Conservation (phyloP, 163 green algal species). For the Chlorella variabilis region DNA sequence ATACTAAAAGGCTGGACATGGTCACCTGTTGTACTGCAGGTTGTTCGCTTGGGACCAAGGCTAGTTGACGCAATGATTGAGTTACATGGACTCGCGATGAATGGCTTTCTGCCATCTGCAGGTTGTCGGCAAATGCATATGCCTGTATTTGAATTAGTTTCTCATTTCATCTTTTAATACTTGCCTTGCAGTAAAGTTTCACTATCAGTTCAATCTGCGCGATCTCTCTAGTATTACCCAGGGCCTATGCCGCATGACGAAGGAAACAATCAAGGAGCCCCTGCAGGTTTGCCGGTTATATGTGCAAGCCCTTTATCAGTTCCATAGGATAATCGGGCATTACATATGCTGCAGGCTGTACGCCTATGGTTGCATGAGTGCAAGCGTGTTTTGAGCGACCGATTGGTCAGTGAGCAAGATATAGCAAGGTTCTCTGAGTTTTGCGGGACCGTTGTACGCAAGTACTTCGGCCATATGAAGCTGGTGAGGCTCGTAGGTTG, state of each 20-base stretch:
- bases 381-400: constrained; percentile 88
- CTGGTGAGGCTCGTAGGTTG: constrained; percentile 37
- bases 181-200: constrained; percentile 84
- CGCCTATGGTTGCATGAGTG: constrained; percentile 92
- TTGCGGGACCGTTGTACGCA: constrained; percentile 69
- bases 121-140: constrained; percentile 79
- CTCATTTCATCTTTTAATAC: constrained; percentile 28
- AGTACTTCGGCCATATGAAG: constrained; percentile 78
- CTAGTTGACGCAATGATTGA: constrained; percentile 41
- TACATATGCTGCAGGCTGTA: constrained; percentile 55
- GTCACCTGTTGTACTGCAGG: constrained; percentile 22
- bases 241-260: constrained; percentile 80
- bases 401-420: constrained; percentile 85
- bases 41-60: constrained; percentile 69
- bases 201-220: constrained; percentile 95
- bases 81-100: constrained; percentile 70
- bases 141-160: neutral
- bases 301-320: too few species aligned
- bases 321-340: too few species aligned
- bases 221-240: constrained; percentile 68
- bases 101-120: constrained; percentile 85
- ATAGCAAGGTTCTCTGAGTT: constrained; percentile 82
- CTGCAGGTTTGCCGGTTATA: constrained; percentile 49
- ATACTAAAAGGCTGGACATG: neutral
- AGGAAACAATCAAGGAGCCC: constrained; percentile 68